phyloP scores from a whole-genome alignment of 2,329 filamentous ascomycete genomes.

The Elsinoe arachidis region DNA sequence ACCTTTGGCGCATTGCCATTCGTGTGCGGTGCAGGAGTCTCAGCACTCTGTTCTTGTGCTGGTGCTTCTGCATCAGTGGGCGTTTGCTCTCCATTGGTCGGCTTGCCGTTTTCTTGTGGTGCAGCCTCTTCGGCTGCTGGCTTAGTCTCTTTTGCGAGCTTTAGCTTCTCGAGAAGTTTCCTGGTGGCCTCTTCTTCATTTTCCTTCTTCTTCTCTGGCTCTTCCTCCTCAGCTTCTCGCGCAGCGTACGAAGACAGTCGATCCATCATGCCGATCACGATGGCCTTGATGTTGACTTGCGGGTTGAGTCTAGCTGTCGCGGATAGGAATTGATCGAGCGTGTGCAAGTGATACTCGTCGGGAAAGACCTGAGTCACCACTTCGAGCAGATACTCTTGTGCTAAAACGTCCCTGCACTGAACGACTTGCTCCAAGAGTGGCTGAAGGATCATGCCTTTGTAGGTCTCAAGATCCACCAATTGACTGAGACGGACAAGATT shows the following conservation, averaged over 20 bases:
- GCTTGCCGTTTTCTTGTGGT: conserved; percentile 21
- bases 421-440: conserved; percentile 94
- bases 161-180: conserved; percentile 68
- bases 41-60: conserved; percentile 20
- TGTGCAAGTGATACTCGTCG: conserved; percentile 96
- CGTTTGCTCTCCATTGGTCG: conserved; percentile 27
- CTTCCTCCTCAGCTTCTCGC: conserved; percentile 66
- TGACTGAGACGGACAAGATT: conserved; percentile 94
- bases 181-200: conserved; percentile 76
- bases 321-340: conserved; percentile 86
- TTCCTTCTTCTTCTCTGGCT: conserved; percentile 62
- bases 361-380: conserved; percentile 99
- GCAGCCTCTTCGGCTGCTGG: conserved; percentile 21
- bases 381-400: conserved; percentile 94
- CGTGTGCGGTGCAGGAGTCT: conserved; percentile 27
- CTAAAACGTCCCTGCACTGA: conserved; percentile 91
- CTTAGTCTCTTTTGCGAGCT: conserved; percentile 53
- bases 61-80: conserved; percentile 24
- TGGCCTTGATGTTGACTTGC: conserved; percentile 94
- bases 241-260: conserved; percentile 90
- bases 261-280: conserved; percentile 97
- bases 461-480: conserved; percentile 86
- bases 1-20: conserved; percentile 38
- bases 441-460: conserved; percentile 81
- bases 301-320: conserved; percentile 90